These are phyloP conservation scores for Rhynchospora breviuscula DNA, from an alignment of 176 grass and related monocot species.

Conservation along the genomic window DNA sequence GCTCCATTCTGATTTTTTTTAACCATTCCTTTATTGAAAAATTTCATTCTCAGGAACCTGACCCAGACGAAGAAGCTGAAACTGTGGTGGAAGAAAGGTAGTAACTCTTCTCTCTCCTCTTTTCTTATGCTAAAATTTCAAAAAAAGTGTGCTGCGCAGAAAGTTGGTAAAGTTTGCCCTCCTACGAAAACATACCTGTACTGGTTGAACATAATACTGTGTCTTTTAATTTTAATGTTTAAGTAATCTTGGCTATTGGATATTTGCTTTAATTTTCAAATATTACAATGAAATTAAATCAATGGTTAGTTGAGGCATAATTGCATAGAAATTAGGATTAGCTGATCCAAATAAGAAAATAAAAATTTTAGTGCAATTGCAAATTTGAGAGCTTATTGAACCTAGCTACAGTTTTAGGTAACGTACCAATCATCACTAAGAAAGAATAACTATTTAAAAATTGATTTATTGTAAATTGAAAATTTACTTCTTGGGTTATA, in stretches of 20 bases:
- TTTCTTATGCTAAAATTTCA: conserved; percentile 1
- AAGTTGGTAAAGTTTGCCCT: not conserved
- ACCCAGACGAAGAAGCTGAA: conserved; percentile 68
- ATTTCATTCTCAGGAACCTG: conserved; percentile 47
- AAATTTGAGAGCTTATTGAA: not conserved
- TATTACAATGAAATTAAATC: not conserved
- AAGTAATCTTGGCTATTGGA: not conserved
- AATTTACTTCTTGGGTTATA: not conserved
- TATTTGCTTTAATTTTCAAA: not conserved
- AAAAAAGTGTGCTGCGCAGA: not conserved
- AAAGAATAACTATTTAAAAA: not conserved
- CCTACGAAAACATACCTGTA: not conserved
- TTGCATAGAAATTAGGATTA: not conserved
- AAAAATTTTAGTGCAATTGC: not conserved
- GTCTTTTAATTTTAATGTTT: not conserved
- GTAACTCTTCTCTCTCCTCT: conserved; percentile 6
- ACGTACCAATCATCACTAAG: not conserved
- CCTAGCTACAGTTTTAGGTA: not conserved
- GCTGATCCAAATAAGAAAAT: not conserved
- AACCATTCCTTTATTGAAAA: not conserved
- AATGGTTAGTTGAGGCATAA: not conserved
- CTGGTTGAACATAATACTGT: not conserved
- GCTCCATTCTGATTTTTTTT: not conserved
- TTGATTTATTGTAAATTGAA: conserved; percentile 3
- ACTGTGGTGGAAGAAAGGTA: conserved; percentile 67